Evolutionary conservation across 257 asterid genomes (phyloP), one percentile per base, ranked within the genome.

Genomic region (Nicotiana undulata): DNA sequence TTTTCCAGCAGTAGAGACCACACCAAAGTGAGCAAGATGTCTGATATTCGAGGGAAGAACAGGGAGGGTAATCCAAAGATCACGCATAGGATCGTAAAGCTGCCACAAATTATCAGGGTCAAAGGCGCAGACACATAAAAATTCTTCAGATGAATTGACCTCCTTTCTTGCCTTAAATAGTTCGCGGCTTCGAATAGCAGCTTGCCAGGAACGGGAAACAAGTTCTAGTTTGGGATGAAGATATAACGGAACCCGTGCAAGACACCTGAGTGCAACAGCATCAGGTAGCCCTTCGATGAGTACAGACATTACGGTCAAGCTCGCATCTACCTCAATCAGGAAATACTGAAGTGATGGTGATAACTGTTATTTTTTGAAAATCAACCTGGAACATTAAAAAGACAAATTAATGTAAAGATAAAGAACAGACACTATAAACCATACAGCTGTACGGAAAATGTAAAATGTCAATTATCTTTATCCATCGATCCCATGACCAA

Each of bases 261-360:
- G 97, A 84, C 99, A 96, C 86, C 97, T 91, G 61, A 96, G 83
- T 66, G 91, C 93, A 65, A 96, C 98, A 60, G 98, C 98, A 82
- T 96, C 98, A 0, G 99, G 99, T 60, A 96, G 98, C 75, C 99
- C 99, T 87, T 96, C 99, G 46, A 96, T 96, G 70, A 96, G 98
- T 86, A 85, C 97, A 83, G 99, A 90, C 98, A 94, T 94, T 20
- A 44, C 85, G 66, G 56, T 59, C 72, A 85, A 80, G 81, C 82
- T 80, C 24, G 88, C 83, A 83, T 72, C 77, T 83, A 81, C 67
- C 49, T 81, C 79, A 75, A 34, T 40, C 18, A 40, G 9, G 6
- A 32, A 59, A 20, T 46, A 20, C 77, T 40, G 77, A 63, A 63
- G 24, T n/a, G 56, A 28, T 56, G 32, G 18, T 29, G 55, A 16